Percentiles rank a stretch among this genome's conserved stretches.
Conservation (phyloP, 2,329 filamentous ascomycete genomes). For the Diplodia intermedia region DNA sequence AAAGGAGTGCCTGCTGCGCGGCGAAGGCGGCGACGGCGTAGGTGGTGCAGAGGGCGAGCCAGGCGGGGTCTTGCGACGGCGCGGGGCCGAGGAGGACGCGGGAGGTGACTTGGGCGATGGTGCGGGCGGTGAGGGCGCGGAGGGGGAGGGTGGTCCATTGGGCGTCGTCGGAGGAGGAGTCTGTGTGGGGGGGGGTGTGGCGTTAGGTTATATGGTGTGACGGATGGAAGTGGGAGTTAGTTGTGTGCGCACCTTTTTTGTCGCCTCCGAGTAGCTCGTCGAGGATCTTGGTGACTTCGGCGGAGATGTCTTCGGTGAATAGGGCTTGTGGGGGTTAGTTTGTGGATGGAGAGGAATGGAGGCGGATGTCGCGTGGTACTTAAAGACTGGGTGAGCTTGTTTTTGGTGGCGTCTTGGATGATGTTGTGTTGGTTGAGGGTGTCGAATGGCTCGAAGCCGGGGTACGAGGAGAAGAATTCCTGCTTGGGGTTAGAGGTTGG, state of each 20-base stretch:
- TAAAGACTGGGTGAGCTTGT: constrained; percentile 19
- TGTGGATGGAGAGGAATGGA: not conserved
- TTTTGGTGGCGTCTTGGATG: constrained; percentile 19
- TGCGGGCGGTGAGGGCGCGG: constrained; percentile 49
- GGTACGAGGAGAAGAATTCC: constrained; percentile 28
- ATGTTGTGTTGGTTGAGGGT: constrained; percentile 8
- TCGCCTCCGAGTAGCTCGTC: not conserved
- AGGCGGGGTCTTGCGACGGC: constrained; percentile 37
- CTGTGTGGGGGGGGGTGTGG: not conserved
- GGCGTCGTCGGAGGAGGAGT: no score
- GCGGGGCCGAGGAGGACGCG: constrained; percentile 60
- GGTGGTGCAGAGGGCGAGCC: constrained; percentile 19
- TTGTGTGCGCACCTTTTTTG: not conserved
- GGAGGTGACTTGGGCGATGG: constrained; percentile 62
- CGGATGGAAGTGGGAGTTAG: no score
- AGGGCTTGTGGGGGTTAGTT: not conserved
- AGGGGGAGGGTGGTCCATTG: constrained; percentile 13
- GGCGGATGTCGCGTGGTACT: not conserved
- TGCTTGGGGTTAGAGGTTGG: not conserved
- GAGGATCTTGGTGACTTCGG: not conserved
- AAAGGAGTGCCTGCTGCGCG: constrained; percentile 42
- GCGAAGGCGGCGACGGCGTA: constrained; percentile 49
- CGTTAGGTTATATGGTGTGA: no score
- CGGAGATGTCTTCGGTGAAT: not conserved
- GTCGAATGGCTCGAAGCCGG: constrained; percentile 14